A percentile compares a stretch with the other conserved stretches of the same genome.
Evolutionary conservation across 768 basidiomycete genomes (phyloP).

Genomic region (Hygrophorus russula): DNA sequence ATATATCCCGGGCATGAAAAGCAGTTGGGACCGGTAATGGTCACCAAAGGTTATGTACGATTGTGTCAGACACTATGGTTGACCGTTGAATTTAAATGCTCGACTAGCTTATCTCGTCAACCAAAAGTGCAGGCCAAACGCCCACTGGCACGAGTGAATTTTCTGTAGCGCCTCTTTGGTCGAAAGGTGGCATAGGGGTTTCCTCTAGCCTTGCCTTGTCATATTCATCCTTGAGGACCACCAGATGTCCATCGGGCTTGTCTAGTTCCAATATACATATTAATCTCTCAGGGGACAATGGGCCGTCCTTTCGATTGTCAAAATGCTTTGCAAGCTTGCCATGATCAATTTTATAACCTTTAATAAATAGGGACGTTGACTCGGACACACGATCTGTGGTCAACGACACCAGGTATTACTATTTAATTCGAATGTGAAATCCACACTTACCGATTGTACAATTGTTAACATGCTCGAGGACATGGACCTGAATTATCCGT

Average conservation of each 20-base stretch:
- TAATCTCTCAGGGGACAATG: neutral
- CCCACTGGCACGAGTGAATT: neutral
- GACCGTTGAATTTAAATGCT: neutral
- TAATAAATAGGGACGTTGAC: too few species aligned
- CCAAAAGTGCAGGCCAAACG: constrained; percentile 1
- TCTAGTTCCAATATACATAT: neutral
- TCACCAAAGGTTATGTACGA: neutral
- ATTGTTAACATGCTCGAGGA: too few species aligned
- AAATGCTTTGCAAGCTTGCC: constrained; percentile 16
- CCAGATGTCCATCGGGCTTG: constrained; percentile 7
- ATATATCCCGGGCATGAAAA: too few species aligned
- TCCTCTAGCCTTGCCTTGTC: constrained; percentile 6
- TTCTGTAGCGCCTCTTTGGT: constrained; percentile 1
- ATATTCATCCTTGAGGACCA: constrained; percentile 6
- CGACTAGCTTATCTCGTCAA: neutral
- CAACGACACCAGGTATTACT: too few species aligned
- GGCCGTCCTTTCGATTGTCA: neutral
- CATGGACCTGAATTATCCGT: too few species aligned
- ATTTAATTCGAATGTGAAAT: too few species aligned
- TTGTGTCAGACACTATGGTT: neutral
- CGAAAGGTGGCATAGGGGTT: constrained; percentile 5
- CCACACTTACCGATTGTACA: too few species aligned
- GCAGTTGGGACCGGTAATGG: constrained; percentile 1
- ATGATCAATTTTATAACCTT: constrained; percentile 17
- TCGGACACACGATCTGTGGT: too few species aligned